A percentile compares a stretch with the other conserved stretches of the same genome.
phyloP scores from a whole-genome alignment of 257 asterid species.

The Cinchona pubescens region DNA sequence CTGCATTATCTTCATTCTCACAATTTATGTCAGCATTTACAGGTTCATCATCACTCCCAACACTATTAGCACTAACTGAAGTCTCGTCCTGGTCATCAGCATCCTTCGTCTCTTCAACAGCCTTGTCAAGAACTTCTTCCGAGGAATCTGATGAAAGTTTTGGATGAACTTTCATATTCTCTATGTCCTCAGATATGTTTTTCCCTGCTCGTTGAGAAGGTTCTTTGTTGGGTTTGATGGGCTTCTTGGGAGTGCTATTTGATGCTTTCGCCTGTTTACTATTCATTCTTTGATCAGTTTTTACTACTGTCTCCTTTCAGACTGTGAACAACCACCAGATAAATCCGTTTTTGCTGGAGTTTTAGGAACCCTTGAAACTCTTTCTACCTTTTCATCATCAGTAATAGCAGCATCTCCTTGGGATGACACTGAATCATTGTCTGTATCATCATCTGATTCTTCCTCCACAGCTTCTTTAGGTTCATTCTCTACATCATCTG shows the following conservation, averaged over 20 bases:
- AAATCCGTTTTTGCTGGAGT: conserved; percentile 28
- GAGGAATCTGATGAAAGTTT: conserved; percentile 57
- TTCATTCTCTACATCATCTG: conserved; percentile 55
- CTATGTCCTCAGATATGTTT: conserved; percentile 40
- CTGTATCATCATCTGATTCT: conserved; percentile 70
- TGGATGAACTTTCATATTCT: conserved; percentile 64
- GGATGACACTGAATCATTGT: conserved; percentile 64
- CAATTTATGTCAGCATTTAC: conserved; percentile 35
- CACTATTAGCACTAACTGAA: conserved; percentile 39
- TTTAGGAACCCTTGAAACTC: conserved; percentile 26
- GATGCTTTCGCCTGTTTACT: conserved; percentile 26
- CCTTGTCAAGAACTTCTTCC: conserved; percentile 43
- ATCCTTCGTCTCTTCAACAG: conserved; percentile 43
- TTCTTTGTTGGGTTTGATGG: conserved; percentile 33
- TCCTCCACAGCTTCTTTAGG: conserved; percentile 41
- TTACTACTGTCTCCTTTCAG: conserved; percentile 42
- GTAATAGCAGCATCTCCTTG: conserved; percentile 53
- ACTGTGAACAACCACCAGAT: conserved; percentile 30
- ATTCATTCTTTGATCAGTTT: conserved; percentile 37
- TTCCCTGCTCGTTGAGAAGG: conserved; percentile 32
- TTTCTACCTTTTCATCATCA: conserved; percentile 59
- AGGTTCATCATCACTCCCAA: conserved; percentile 54
- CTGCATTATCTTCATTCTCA: conserved; percentile 38
- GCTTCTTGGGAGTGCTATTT: conserved; percentile 40
- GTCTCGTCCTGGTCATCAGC: conserved; percentile 45